A percentile compares a stretch with the other conserved stretches of the same genome.
Conservation (phyloP, 208 protist genomes). For the Trypanosoma platydactyli region DNA sequence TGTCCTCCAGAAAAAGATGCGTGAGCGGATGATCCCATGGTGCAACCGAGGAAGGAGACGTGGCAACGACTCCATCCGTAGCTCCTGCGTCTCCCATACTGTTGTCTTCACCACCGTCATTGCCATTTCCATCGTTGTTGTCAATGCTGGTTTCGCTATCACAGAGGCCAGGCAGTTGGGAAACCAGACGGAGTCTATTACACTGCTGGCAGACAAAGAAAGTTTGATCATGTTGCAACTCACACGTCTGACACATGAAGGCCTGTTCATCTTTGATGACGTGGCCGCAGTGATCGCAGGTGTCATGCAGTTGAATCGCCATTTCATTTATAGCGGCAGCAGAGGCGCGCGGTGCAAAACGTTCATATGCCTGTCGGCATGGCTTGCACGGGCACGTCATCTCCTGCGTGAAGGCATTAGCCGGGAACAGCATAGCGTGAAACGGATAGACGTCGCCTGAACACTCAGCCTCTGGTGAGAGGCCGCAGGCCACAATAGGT, state of each 20-base stretch:
- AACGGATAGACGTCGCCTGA: constrained; percentile 47
- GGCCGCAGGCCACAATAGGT: constrained; percentile 50
- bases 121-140: neutral
- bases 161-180: constrained; percentile 8
- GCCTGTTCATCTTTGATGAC: constrained; percentile 48
- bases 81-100: no score
- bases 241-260: constrained; percentile 84
- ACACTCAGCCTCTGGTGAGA: constrained; percentile 3
- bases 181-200: constrained; percentile 53
- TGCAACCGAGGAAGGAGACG: neutral
- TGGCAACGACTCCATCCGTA: neutral
- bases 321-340: constrained; percentile 57
- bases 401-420: constrained; percentile 58
- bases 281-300: constrained; percentile 68
- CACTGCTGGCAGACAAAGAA: constrained; percentile 76
- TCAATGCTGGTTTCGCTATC: neutral
- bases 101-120: no score
- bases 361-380: constrained; percentile 62
- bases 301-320: constrained; percentile 70
- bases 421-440: constrained; percentile 75
- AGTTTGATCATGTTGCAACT: constrained; percentile 46
- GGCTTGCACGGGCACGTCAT: constrained; percentile 62
- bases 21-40: constrained; percentile 64
- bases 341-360: constrained; percentile 61
- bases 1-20: constrained; percentile 85